Evolutionary conservation across 345 rosid species (phyloP), one percentile per base, ranked within the genome.

Genomic region (Cochlearia excelsa): DNA sequence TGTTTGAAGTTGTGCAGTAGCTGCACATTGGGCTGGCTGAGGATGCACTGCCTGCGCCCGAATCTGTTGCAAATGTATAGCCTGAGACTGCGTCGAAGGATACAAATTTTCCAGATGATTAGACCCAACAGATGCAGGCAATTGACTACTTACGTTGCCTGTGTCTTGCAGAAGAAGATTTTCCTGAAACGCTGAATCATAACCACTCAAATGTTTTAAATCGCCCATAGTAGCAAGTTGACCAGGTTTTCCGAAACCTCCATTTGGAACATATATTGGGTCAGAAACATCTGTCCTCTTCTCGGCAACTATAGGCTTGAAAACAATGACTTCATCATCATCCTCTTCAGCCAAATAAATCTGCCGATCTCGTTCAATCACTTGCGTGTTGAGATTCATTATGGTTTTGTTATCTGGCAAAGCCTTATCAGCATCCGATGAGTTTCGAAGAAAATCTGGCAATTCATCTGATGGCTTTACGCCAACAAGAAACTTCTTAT

Each of bases 311-410:
- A 72, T 67, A 54, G 93, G 98, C 81, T 85, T 84, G 75, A 89
- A 93, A 69, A 93, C 95, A 79, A 93, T 93, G 53, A 80, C 96
- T 78, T 93, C 99, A 53, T 87, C 99, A 35, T 77, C 78, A 43
- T 75, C 99, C 16, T 87, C 97, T 67, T 75, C 92, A 49, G 77
- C 90, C 67, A 75, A 16, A 30, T 66, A 71, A 55, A 65, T 55
- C 50, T 71, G 80, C 59, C 73, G 68, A 46, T 64, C 82, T 47
- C 68, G 68, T 66, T 56, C 79, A 42, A 54, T 53, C 38, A 61
- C 53, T 49, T 71, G 76, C 54, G 72, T 31, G 49, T 63, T 67
- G 51, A 57, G 52, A 4, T 61, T 40, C 71, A 77, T 62, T 51
- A 65, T 74, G 46, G 54, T 60, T 53, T 67, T 69, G 57, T 63